Evolutionary conservation across 1,284 basidiomycete genomes (phyloP), one percentile per base, ranked within the genome.

Genomic region (Leccinum pachyderme): DNA sequence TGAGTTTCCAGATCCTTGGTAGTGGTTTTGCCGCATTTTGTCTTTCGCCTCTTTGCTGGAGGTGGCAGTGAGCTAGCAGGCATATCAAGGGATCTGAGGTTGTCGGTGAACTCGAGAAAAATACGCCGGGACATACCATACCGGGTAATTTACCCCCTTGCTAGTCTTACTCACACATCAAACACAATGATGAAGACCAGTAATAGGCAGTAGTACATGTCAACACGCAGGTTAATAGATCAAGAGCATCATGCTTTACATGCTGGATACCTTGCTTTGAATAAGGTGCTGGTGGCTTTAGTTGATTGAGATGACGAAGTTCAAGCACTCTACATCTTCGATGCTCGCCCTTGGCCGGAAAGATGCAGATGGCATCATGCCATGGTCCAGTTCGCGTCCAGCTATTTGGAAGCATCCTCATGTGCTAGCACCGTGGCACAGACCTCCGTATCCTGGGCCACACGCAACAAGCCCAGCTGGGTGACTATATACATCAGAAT

Each of bases 11-110:
- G 72, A 18, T 63, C 60, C 58, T 78, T 76, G n/a, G 82, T 72
- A 9, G 27, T 4, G 25, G 60, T 63, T 15, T 71, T 61, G 24
- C 67, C 66, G 51, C 67, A 67, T 58, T 66, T 68, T 13, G 71
- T 66, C 63, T 81, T 87, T 46, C 80, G 77, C 65, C 78, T 85
- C 66, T 84, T 87, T 28, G 76, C 63, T 13, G 80, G 74, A 39
- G 80, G 77, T 7, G 83, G 82, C 5, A 86, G 73, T 28, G 83
- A 85, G 55, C 72, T 75, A 39, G 72, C 56, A 46, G 77, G 68
- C 61, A 70, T 70, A 15, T 46, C 50, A 33, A 35, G 1, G 22
- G 28, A 28, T 29, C 28, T 29, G 27, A 28, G 7, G 28, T 29
- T 29, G 28, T 31, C 9, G 29, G 27, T 28, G 29, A 31, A 11